Base-by-base conservation (phyloP, 2,329 filamentous ascomycete species). In the Ampelomyces quisqualis region DNA sequence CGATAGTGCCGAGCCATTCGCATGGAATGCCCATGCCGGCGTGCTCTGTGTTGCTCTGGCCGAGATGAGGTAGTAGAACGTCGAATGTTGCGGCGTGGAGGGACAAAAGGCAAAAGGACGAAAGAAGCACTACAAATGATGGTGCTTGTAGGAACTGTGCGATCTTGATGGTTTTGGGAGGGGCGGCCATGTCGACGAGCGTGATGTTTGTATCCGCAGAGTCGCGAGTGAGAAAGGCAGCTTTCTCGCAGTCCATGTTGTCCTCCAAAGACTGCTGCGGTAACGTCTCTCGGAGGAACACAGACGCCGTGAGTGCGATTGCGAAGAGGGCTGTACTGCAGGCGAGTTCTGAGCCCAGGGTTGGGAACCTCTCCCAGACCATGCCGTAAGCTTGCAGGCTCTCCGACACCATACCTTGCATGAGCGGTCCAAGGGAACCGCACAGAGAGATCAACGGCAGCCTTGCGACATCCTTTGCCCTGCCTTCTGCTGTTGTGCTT, bases 11-110 rank as follows among this genome's bases (percentile, higher is more conserved):
- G 30, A 75, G 62, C 65, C 68, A 72, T 13, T 66, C 63, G 60
- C 73, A 76, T 7, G 72, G 64, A 24, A 75, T 64, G 22, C 71
- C 71, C 59, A 75, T 71, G 24, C 72, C 73, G 33, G 70, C 71
- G 33, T 71, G 61, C 29, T 69, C 62, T 23, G 69, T 68, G 47
- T 64, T 68, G 44, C 67, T 72, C 55, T 75, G 73, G 31, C 71
- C 71, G 20, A 75, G 65, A 46, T 75, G 72, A 4, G 72, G 73
- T 3, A 75, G 69, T 4, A 76, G 61, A 15, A 72, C 67, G 40
- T 75, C 72, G 43, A 75, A 81, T 31, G 77, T 77, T 2, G 72
- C 74, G 9, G 75, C 74, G 38, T 78, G 79, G 55, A 76, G 76
- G n/a, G 77, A 79, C 22, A 76, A 74, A 24, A 76, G 75, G 19